These are phyloP conservation scores for Physcomitrellopsis africana DNA, from an alignment of 225 moss, liverwort and hornwort genomes.

Conservation along the genomic window DNA sequence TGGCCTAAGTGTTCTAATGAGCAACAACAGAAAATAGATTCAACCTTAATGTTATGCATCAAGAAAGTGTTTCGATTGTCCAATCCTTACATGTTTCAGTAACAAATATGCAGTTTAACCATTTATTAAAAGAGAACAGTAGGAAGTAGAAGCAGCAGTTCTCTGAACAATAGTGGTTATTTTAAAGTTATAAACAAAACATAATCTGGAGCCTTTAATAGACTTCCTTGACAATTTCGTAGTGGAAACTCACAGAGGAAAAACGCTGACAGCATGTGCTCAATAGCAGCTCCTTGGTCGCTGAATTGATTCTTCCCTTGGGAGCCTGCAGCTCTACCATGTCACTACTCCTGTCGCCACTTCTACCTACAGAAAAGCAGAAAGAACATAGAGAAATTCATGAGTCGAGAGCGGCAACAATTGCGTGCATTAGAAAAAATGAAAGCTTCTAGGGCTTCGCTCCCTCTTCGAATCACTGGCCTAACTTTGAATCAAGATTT, in stretches of 20 bases:
- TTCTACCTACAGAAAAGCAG: constrained; percentile 25
- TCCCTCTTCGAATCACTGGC: neutral
- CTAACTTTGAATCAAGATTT: neutral
- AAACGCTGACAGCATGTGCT: constrained; percentile 14
- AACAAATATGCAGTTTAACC: neutral
- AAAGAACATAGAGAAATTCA: neutral
- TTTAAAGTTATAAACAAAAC: constrained; percentile 16
- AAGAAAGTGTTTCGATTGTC: neutral
- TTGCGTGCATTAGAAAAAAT: neutral
- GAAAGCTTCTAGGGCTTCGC: neutral
- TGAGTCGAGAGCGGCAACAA: constrained; percentile 2
- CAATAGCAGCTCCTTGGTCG: constrained; percentile 24
- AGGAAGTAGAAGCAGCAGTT: neutral
- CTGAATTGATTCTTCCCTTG: too few species aligned
- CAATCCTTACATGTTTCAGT: too few species aligned
- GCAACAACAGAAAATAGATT: neutral
- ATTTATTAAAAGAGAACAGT: too few species aligned
- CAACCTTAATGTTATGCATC: neutral
- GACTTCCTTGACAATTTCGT: constrained; percentile 9
- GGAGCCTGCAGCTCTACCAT: constrained; percentile 33
- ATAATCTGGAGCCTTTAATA: neutral
- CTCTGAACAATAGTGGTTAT: neutral
- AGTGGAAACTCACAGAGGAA: constrained; percentile 35
- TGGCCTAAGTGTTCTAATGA: neutral
- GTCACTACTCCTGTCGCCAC: constrained; percentile 28